Percentiles rank a stretch among this genome's conserved stretches.
Evolutionary conservation across 495 filamentous ascomycete genomes (phyloP).

Genomic region (Podospora pseudocomata): DNA sequence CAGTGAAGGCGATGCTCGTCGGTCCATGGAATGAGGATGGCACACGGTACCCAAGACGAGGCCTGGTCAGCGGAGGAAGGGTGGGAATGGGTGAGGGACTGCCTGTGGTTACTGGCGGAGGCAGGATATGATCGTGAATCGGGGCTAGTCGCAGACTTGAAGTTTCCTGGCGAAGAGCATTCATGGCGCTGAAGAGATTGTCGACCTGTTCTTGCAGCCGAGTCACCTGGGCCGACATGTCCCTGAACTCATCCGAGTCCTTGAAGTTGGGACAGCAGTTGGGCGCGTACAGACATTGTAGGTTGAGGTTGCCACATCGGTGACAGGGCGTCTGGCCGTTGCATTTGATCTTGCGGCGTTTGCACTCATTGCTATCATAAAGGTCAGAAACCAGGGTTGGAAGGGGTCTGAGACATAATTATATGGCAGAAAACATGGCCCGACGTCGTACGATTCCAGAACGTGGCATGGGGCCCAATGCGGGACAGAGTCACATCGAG

Average conservation of each 20-base stretch:
- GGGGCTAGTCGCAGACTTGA: slow-evolving; percentile 36
- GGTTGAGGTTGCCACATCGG: slow-evolving; percentile 75
- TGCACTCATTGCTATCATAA: slow-evolving; percentile 70
- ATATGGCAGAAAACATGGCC: not conserved
- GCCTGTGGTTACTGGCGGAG: slow-evolving; percentile 28
- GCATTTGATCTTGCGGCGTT: slow-evolving; percentile 88
- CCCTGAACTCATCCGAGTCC: slow-evolving; percentile 82
- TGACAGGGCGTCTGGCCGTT: slow-evolving; percentile 81
- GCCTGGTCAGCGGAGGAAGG: slow-evolving; percentile 29
- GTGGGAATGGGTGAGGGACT: slow-evolving; percentile 37
- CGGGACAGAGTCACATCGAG: not conserved
- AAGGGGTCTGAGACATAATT: not conserved
- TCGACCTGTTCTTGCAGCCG: slow-evolving; percentile 84
- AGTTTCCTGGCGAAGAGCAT: slow-evolving; percentile 53
- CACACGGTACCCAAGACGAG: slow-evolving; percentile 30
- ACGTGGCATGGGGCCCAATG: not conserved
- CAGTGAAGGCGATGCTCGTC: slow-evolving; percentile 79
- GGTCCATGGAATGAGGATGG: slow-evolving; percentile 77
- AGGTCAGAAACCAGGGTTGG: not conserved
- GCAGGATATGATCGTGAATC: slow-evolving; percentile 36
- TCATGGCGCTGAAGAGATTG: slow-evolving; percentile 65
- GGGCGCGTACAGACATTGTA: slow-evolving; percentile 83
- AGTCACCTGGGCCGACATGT: slow-evolving; percentile 69
- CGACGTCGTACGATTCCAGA: not conserved
- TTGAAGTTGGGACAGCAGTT: slow-evolving; percentile 84